Evolutionary conservation across 164 flowering plant species (phyloP).

Genomic region (Vitis rupestris): DNA sequence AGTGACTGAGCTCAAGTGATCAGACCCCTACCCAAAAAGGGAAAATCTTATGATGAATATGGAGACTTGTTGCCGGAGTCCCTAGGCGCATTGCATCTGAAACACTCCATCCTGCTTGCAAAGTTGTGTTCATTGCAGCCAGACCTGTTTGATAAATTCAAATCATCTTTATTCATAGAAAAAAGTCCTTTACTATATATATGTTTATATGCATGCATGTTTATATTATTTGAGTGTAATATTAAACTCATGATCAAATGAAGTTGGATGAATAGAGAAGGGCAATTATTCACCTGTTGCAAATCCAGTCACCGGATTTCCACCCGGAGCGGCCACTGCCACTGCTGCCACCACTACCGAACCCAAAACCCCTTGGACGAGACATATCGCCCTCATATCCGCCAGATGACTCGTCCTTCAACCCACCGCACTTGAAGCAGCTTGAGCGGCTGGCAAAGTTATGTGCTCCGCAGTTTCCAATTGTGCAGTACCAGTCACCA

Average conservation of each 20-base stretch:
- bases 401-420: constrained; percentile 29
- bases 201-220: no score
- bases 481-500: constrained; percentile 54
- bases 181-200: no score
- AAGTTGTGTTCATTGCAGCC: constrained; percentile 96
- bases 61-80: constrained; percentile 34
- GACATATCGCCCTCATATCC: constrained; percentile 15
- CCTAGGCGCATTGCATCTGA: constrained; percentile 87
- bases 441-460: constrained; percentile 54
- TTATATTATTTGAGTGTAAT: no score
- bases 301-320: constrained; percentile 62
- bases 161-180: background rate
- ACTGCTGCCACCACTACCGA: constrained; percentile 15
- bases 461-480: constrained; percentile 45
- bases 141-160: constrained; percentile 35
- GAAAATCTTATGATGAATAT: background rate
- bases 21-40: no score
- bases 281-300: constrained; percentile 33
- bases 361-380: constrained; percentile 18
- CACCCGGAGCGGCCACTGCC: constrained; percentile 34
- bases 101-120: constrained; percentile 91
- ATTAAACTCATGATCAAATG: no score
- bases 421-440: constrained; percentile 49
- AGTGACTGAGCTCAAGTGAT: no score
- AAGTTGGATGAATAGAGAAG: no score